Conservation (phyloP, 768 basidiomycete genomes). For the Collybia sp. region DNA sequence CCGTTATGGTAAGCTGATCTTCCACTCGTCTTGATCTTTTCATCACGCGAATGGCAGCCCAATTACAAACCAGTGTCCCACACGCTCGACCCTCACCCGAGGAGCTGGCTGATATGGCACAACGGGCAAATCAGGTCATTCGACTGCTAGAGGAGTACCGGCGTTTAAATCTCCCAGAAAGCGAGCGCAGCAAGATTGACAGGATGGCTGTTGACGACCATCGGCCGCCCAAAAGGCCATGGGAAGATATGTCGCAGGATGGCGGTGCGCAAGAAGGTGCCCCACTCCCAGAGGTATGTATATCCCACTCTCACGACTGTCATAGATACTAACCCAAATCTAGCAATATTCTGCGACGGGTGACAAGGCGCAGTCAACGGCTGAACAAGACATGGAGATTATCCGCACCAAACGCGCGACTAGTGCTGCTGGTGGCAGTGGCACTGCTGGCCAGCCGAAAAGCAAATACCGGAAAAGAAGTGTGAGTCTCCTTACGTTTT, state of each 20-base stretch:
- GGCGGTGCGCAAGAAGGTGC: constrained; percentile 16
- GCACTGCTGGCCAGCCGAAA: constrained; percentile 52
- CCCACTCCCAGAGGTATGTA: constrained; percentile 28
- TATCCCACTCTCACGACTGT: not conserved
- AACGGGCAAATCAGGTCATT: constrained; percentile 61
- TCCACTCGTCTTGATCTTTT: constrained; percentile 1
- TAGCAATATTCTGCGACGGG: constrained; percentile 24
- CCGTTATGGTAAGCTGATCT: constrained; percentile 50
- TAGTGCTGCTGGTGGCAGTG: constrained; percentile 52
- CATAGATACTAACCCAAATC: not conserved
- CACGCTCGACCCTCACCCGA: constrained; percentile 45
- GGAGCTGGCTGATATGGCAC: constrained; percentile 69
- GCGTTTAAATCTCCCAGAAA: constrained; percentile 34
- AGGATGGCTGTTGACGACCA: constrained; percentile 39
- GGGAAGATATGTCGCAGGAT: constrained; percentile 65
- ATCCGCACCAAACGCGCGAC: constrained; percentile 81
- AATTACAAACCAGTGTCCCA: constrained; percentile 40
- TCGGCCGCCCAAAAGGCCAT: constrained; percentile 71
- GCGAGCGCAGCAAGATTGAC: constrained; percentile 26
- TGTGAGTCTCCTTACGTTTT: constrained; percentile 42
- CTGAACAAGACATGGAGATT: constrained; percentile 82
- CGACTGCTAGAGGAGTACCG: constrained; percentile 61
- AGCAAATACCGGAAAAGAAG: constrained; percentile 84
- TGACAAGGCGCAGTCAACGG: constrained; percentile 50
- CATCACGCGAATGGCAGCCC: constrained; percentile 22